A percentile compares a stretch with the other conserved stretches of the same genome.
These are phyloP conservation scores for Prototheca stagnorum DNA, from an alignment of 163 green algal species.

Conservation along the genomic window DNA sequence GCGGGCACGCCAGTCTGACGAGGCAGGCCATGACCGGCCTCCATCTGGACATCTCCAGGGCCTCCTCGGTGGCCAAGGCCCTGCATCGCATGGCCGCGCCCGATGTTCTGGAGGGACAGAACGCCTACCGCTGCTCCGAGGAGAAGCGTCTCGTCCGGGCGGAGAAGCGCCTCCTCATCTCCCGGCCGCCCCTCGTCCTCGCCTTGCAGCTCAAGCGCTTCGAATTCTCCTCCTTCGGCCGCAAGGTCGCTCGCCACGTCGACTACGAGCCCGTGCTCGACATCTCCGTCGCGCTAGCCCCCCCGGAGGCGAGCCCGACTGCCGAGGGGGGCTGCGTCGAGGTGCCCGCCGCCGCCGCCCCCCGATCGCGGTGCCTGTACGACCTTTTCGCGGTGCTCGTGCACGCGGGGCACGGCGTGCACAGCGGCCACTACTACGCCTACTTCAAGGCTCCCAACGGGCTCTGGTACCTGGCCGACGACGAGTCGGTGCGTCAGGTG, in stretches of 20 bases:
- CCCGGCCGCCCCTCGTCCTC: constrained; percentile 40
- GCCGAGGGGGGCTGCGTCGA: neutral
- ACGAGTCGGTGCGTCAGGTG: constrained; percentile 43
- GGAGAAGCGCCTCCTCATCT: constrained; percentile 28
- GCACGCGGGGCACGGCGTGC: constrained; percentile 68
- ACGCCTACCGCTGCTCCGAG: constrained; percentile 65
- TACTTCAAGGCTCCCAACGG: constrained; percentile 58
- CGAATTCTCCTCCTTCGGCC: constrained; percentile 48
- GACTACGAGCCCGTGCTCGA: constrained; percentile 60
- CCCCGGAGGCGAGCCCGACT: too few species aligned
- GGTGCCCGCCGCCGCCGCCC: neutral
- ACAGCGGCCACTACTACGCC: constrained; percentile 87
- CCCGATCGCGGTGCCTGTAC: constrained; percentile 39
- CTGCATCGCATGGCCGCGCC: constrained; percentile 65
- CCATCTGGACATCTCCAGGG: constrained; percentile 63
- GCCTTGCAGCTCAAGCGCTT: constrained; percentile 71
- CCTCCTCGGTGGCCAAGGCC: constrained; percentile 20
- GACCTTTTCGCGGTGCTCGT: constrained; percentile 86
- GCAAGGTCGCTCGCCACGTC: constrained; percentile 62
- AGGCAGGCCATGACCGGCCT: constrained; percentile 85
- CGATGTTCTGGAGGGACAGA: constrained; percentile 69
- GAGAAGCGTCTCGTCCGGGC: constrained; percentile 39
- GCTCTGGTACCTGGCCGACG: constrained; percentile 78
- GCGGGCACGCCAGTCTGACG: constrained; percentile 62
- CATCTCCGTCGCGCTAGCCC: constrained; percentile 57